Evolutionary conservation across 2,329 filamentous ascomycete species (phyloP).

Genomic region (Rhynchosporium graminicola): DNA sequence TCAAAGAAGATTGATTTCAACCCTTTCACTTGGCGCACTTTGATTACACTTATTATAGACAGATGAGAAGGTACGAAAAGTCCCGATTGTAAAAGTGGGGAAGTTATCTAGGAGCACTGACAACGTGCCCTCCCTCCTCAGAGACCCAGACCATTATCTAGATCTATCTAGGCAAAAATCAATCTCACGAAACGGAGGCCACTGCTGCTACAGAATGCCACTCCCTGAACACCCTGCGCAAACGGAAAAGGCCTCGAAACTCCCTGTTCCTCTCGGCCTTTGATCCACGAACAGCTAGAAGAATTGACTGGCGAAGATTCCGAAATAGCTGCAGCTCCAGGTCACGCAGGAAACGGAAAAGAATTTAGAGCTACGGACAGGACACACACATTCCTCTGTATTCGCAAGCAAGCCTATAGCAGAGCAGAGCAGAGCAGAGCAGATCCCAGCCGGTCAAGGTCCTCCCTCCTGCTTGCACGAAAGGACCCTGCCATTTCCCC

Average conservation of each 20-base stretch:
- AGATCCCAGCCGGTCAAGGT: slow-evolving; percentile 6
- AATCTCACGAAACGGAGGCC: no score
- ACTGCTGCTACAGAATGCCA: no score
- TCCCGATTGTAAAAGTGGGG: no score
- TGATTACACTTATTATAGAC: background rate
- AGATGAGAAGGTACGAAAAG: background rate
- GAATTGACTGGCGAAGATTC: background rate
- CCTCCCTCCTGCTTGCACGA: background rate
- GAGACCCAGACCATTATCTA: background rate
- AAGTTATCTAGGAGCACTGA: no score
- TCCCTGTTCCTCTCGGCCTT: background rate
- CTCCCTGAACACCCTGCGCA: background rate
- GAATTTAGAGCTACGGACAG: slow-evolving; percentile 23
- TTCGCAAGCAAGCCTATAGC: slow-evolving; percentile 3
- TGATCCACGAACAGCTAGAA: background rate
- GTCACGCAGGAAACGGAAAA: slow-evolving; percentile 31
- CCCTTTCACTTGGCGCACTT: background rate
- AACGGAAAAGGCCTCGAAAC: slow-evolving; percentile 13
- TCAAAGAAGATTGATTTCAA: background rate
- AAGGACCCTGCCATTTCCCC: slow-evolving; percentile 24
- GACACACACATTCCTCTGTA: slow-evolving; percentile 17
- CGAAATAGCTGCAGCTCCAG: slow-evolving; percentile 8
- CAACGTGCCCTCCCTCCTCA: no score
- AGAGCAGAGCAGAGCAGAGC: background rate
- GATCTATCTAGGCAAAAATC: background rate